Base-by-base conservation (phyloP, 108 stramenopile species). In the Nannochloropsis granulata region DNA sequence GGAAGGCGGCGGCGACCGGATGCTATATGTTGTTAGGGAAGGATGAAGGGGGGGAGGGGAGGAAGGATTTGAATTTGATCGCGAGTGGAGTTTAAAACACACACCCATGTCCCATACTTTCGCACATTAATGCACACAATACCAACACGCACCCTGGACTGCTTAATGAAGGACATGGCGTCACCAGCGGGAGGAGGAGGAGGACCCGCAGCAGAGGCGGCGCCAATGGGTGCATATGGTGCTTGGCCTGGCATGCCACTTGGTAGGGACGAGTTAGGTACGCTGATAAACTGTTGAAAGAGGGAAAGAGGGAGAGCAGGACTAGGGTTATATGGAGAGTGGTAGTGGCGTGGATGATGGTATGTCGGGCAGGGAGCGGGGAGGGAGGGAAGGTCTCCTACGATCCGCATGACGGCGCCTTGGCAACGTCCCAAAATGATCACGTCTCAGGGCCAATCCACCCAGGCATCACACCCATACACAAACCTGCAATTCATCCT, bases 1-100 rank as follows among this genome's bases (percentile, higher is more conserved):
- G 98, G 88, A 98, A 96, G 81, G 97, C 83, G 44, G 92, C 93
- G 16, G 95, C 94, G 24, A 84, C 88, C 43, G 96, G 96, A 89
- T 98, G 96, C 23, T 71, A 71, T 71, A 71, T 71, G 56, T 16
- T 11, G 56, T 5, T 5, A n/a, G 5, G 56, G n/a, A 71, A 71
- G n/a, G 11, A n/a, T n/a, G n/a, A 71, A n/a, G n/a, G 56, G n/a
- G 5, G n/a, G 11, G 16, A 16, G 7, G 56, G n/a, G 21, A 3
- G 16, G 16, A 71, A n/a, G 56, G 56, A 71, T 71, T 71, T 71
- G n/a, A 71, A 1, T n/a, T n/a, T 5, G 16, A 71, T 16, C 21
- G n/a, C 16, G 56, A 16, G n/a, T 7, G 56, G 56, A 71, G 56
- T n/a, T 71, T 71, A n/a, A 71, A 71, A 10, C 16, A 0, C n/a